Conservation (phyloP, 129 eudicot genomes). For the Artemisia argyi region DNA sequence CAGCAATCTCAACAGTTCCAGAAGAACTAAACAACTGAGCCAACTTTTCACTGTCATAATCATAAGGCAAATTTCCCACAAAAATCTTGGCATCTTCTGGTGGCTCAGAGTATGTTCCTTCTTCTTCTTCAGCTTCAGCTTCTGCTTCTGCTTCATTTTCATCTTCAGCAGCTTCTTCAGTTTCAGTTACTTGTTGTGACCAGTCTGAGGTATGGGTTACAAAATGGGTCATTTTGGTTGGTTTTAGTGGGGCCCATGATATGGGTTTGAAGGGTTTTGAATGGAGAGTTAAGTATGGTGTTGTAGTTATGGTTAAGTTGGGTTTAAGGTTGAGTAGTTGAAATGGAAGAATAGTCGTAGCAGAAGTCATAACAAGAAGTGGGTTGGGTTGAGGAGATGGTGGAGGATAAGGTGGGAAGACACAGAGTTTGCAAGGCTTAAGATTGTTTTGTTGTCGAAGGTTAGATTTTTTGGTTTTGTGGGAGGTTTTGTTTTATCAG, state of each 20-base stretch:
- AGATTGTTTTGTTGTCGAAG: slow-evolving; percentile 19
- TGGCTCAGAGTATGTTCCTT: slow-evolving; percentile 47
- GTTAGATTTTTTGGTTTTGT: background rate
- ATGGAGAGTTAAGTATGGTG: slow-evolving; percentile 15
- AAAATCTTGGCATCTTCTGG: slow-evolving; percentile 77
- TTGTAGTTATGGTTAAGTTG: slow-evolving; percentile 20
- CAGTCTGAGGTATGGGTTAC: slow-evolving; percentile 50
- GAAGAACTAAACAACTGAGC: slow-evolving; percentile 73
- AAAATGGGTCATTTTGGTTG: slow-evolving; percentile 35
- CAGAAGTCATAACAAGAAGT: slow-evolving; percentile 38
- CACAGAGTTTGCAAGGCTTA: slow-evolving; percentile 23
- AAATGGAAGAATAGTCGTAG: slow-evolving; percentile 33
- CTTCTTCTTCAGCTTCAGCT: slow-evolving; percentile 18
- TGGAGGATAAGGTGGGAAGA: slow-evolving; percentile 33
- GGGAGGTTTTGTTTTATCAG: background rate
- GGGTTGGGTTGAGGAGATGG: slow-evolving; percentile 16
- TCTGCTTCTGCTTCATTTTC: slow-evolving; percentile 26
- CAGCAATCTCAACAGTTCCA: slow-evolving; percentile 86
- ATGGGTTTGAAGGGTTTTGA: slow-evolving; percentile 31
- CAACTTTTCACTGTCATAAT: slow-evolving; percentile 65
- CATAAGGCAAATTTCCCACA: slow-evolving; percentile 85
- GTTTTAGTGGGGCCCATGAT: slow-evolving; percentile 37
- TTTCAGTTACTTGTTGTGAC: slow-evolving; percentile 45
- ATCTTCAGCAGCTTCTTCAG: slow-evolving; percentile 27
- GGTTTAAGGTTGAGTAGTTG: slow-evolving; percentile 37